Conservation (phyloP, 1,139 yeast genomes). For the Kluyveromyces sp. region DNA sequence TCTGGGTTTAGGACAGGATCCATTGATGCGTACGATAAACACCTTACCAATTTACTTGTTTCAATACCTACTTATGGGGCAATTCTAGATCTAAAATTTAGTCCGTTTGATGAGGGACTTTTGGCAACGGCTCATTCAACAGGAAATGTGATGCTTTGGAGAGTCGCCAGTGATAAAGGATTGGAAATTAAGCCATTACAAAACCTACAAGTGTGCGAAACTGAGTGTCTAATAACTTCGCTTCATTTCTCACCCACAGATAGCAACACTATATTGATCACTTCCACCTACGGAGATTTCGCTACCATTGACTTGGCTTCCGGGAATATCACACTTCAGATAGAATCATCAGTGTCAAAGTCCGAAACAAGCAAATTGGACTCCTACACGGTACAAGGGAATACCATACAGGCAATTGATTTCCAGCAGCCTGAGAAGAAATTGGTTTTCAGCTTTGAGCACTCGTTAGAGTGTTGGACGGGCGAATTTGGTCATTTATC, state of each 20-base stretch:
- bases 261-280: conserved; percentile 35
- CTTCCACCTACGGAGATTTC: conserved; percentile 55
- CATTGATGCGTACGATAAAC: conserved; percentile 48
- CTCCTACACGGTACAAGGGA: conserved; percentile 18
- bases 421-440: conserved; percentile 9
- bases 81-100: conserved; percentile 64
- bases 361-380: conserved; percentile 2
- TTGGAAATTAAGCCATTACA: conserved; percentile 14
- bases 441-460: conserved; percentile 29
- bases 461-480: conserved; percentile 85
- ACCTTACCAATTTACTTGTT: conserved; percentile 22
- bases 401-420: conserved; percentile 8
- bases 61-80: conserved; percentile 48
- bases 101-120: conserved; percentile 42
- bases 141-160: conserved; percentile 68
- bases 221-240: conserved; percentile 53
- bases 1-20: conserved; percentile 62
- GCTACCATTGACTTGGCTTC: conserved; percentile 17
- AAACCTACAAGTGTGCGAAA: conserved; percentile 40
- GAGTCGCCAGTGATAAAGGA: conserved; percentile 17
- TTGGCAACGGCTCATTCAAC: conserved; percentile 72
- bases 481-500: conserved; percentile 61
- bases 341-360: neutral
- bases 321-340: neutral
- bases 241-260: conserved; percentile 48